A percentile compares a stretch with the other conserved stretches of the same genome.
These are phyloP conservation scores for Chloris gayana DNA, from an alignment of 176 grass and related monocot species.

Conservation along the genomic window DNA sequence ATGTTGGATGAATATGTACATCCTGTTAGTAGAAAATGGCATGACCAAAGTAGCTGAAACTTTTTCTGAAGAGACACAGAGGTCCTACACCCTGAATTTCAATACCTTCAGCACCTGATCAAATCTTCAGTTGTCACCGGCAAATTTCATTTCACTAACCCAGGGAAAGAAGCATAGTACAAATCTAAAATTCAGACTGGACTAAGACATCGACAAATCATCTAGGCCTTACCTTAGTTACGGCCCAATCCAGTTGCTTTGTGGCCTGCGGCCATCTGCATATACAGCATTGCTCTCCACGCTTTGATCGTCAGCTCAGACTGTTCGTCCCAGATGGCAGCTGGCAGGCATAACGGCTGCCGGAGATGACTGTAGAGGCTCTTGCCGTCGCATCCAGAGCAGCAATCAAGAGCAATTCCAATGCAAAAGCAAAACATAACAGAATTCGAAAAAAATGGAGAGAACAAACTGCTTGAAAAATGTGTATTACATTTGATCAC, in stretches of 20 bases:
- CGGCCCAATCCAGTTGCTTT: background rate
- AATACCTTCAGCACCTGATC: background rate
- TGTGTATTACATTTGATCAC: background rate
- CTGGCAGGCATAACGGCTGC: too few relatives aligned
- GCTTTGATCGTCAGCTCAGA: too few relatives aligned
- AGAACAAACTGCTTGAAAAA: background rate
- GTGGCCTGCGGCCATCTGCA: background rate
- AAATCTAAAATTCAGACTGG: background rate
- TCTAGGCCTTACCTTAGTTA: background rate
- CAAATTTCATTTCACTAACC: background rate
- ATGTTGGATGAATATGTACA: background rate
- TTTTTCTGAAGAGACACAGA: background rate
- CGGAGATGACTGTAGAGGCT: too few relatives aligned
- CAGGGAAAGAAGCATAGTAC: background rate
- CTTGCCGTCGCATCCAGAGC: background rate
- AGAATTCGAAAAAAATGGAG: background rate
- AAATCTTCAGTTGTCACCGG: background rate
- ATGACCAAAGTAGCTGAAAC: background rate
- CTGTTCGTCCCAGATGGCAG: too few relatives aligned
- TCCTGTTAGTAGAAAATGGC: background rate
- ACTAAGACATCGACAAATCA: background rate
- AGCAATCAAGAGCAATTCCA: background rate
- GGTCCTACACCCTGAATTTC: background rate
- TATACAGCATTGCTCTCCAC: too few relatives aligned
- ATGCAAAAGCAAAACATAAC: background rate